These are phyloP conservation scores for Xerocomellus dryophilus DNA, from an alignment of 768 basidiomycete species.

Conservation along the genomic window DNA sequence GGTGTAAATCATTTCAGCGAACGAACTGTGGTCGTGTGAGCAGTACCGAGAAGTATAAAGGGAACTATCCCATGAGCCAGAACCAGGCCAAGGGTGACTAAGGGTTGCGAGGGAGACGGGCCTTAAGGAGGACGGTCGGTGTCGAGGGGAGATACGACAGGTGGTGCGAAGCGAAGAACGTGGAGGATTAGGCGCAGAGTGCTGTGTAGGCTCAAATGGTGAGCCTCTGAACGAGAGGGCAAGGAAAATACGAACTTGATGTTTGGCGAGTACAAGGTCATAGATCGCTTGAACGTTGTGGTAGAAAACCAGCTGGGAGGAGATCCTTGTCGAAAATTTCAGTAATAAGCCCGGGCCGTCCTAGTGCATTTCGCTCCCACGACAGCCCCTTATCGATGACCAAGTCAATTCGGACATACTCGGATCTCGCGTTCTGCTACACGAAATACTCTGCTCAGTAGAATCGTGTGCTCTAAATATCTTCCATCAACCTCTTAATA, in stretches of 20 bases:
- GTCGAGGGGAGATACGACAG: conserved; percentile 57
- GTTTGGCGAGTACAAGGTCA: conserved; percentile 46
- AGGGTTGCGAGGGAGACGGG: conserved; percentile 20
- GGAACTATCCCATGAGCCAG: conserved; percentile 44
- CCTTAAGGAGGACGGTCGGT: conserved; percentile 78
- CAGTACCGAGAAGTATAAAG: conserved; percentile 14
- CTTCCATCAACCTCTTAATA: conserved; percentile 44
- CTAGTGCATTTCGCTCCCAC: neutral
- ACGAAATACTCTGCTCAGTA: too few species aligned
- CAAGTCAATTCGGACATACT: neutral
- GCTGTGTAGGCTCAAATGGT: conserved; percentile 14
- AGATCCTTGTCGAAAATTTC: conserved; percentile 14
- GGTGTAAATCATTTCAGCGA: conserved; percentile 52
- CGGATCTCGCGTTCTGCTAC: neutral
- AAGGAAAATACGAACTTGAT: conserved; percentile 21
- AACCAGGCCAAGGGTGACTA: neutral
- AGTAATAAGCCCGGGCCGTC: neutral
- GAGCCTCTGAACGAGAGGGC: neutral
- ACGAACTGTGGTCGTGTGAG: conserved; percentile 28
- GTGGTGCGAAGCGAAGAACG: conserved; percentile 57
- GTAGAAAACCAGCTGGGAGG: neutral
- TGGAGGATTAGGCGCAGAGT: conserved; percentile 35
- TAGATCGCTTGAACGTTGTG: conserved; percentile 41
- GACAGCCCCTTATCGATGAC: neutral
- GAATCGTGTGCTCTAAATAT: conserved; percentile 11